Conservation (phyloP, 73 alveolate species). For the Paramecium sexaurelia region DNA sequence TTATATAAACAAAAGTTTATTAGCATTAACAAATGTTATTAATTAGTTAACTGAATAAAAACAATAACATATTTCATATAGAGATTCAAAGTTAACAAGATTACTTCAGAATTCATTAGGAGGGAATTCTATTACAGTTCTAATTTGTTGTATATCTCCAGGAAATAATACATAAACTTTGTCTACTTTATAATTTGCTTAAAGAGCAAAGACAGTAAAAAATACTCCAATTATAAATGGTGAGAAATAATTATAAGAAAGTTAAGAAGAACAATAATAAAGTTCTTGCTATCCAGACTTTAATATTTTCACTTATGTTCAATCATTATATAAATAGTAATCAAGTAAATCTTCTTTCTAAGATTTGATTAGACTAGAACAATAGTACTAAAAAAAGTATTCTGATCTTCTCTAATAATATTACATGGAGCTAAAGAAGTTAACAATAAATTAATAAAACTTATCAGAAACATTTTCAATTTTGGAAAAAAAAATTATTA, state of each 20-base stretch:
- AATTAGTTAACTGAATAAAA: slow-evolving; percentile 82
- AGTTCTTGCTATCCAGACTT: neutral
- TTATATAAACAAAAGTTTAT: slow-evolving; percentile 88
- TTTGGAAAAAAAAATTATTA: neutral
- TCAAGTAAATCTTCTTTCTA: neutral
- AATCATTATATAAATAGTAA: neutral
- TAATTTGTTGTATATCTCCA: slow-evolving; percentile 92
- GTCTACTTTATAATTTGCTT: slow-evolving; percentile 91
- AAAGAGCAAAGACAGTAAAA: slow-evolving; percentile 80
- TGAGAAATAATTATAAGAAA: neutral
- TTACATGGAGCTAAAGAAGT: neutral
- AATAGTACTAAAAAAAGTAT: neutral
- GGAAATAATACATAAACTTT: slow-evolving; percentile 90
- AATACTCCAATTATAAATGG: slow-evolving; percentile 52
- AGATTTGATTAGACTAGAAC: neutral
- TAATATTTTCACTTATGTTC: neutral
- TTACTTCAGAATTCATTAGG: slow-evolving; percentile 91
- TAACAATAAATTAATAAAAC: neutral
- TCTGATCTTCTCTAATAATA: neutral
- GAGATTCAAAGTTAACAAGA: slow-evolving; percentile 92
- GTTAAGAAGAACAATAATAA: neutral
- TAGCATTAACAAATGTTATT: slow-evolving; percentile 89
- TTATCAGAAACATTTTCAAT: neutral
- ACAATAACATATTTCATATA: slow-evolving; percentile 83
- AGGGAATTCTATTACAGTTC: slow-evolving; percentile 92